phyloP scores from a whole-genome alignment of 139 green algal genomes.

The Chlamydomonas applanata region DNA sequence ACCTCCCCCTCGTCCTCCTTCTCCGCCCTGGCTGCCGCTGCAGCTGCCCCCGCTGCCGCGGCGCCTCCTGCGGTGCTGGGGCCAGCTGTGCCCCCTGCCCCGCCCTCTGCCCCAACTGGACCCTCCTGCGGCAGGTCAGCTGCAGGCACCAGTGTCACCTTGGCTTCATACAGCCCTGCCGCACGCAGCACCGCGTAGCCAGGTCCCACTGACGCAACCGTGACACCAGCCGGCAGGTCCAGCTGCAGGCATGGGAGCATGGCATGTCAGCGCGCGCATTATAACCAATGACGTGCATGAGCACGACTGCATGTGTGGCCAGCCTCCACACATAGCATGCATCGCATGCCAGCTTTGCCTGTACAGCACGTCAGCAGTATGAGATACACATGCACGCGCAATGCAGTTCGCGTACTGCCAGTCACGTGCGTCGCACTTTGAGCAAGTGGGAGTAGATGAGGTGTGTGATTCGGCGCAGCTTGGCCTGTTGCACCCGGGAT shows the following conservation, averaged over 20 bases:
- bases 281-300: neutral
- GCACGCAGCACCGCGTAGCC: conserved; percentile 31
- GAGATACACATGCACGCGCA: no score
- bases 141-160: conserved; percentile 35
- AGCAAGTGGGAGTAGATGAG: conserved; percentile 32
- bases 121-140: neutral
- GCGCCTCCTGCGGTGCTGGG: neutral
- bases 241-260: conserved; percentile 15
- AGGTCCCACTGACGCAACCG: conserved; percentile 14
- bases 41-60: neutral
- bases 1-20: conserved; percentile 15
- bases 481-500: conserved; percentile 7
- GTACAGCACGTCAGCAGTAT: no score
- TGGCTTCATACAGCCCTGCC: conserved; percentile 38
- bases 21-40: neutral
- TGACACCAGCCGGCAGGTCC: conserved; percentile 15
- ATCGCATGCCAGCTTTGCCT: no score
- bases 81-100: neutral
- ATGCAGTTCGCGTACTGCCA: no score
- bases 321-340: no score
- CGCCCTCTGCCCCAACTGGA: neutral
- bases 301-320: no score
- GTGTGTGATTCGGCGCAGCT: conserved; percentile 38
- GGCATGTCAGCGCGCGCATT: neutral
- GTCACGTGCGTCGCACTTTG: no score